Base-by-base conservation (phyloP, 2,329 filamentous ascomycete genomes). In the Eutypa lata region DNA sequence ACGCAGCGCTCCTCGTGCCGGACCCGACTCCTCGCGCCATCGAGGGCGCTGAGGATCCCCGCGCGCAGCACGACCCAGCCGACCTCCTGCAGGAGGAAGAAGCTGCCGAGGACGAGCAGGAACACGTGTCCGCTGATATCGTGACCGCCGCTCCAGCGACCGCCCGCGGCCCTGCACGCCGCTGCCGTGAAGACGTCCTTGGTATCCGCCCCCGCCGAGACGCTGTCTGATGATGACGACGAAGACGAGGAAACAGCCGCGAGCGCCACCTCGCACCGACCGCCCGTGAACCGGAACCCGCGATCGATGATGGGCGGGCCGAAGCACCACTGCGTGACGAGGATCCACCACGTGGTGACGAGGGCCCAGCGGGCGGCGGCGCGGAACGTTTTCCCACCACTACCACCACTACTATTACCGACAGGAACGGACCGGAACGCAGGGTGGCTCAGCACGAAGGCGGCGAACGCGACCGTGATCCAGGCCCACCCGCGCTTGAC, bases 61-160 rank as follows among this genome's bases (percentile, higher is more conserved):
- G 74, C 74, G 40, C 77, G 68, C 49, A 71, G 57, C 31, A 83
- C 72, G 3, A 87, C 76, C 69, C 75, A 95, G 49, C 64, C 77
- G 2, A 91, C 80, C 75, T 97, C 94, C 64, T 96, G 85, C 71
- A 88, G 79, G 49, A 97, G 74, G 65, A 96, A 89, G 47, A 84
- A 84, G 53, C 88, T 93, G 3, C 90, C 90, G 42, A 97, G 76
- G 7, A 95, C 91, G 47, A 99, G 79, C 74, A 99, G 74, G 66
- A 99, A 97, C 3, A 97, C 91, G 71, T 97, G 94, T 0, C 94
- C 94, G 56, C 89, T 94, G 62, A 99, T 93, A 71, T 99, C 94
- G 71, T 97, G 91, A 0, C 94, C 94, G n/a, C 94, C 94, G 53
- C 78, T 83, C 94, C 94, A 99, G 51, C 78, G 76, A 0, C 94